phyloP scores from a whole-genome alignment of 169 alveolate genomes.

The Plasmodium coatneyi region DNA sequence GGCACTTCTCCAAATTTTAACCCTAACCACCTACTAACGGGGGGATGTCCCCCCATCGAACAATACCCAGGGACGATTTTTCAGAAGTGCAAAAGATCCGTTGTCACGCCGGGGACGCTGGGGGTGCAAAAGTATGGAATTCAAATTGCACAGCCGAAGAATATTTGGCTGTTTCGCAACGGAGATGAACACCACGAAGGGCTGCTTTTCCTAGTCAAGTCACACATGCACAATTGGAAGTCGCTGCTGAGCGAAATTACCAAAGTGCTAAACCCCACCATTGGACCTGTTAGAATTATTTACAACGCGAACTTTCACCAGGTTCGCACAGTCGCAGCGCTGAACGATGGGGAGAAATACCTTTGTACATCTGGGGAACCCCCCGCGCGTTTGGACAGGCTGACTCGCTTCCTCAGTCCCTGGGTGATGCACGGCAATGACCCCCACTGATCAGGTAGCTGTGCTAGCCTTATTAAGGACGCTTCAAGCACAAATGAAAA shows the following conservation, averaged over 20 bases:
- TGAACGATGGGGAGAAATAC: conserved; percentile 92
- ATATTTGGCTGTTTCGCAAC: conserved; percentile 91
- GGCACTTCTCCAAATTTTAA: conserved; percentile 83
- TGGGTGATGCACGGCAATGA: conserved; percentile 84
- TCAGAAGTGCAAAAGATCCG: background rate
- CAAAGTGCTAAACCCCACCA: conserved; percentile 81
- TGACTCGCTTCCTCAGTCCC: conserved; percentile 86
- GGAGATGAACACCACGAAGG: conserved; percentile 93
- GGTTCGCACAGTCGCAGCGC: conserved; percentile 82
- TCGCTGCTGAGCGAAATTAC: conserved; percentile 85
- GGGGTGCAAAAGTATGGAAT: conserved; percentile 90
- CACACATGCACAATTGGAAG: conserved; percentile 84
- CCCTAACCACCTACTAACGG: conserved; percentile 87
- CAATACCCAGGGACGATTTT: conserved; percentile 25
- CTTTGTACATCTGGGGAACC: conserved; percentile 88
- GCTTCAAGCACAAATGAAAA: background rate
- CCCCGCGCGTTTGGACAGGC: conserved; percentile 88
- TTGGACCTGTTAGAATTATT: conserved; percentile 90
- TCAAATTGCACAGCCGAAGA: conserved; percentile 87
- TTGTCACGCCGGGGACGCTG: conserved; percentile 82
- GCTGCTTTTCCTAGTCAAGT: conserved; percentile 85
- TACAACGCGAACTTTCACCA: conserved; percentile 89
- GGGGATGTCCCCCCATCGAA: conserved; percentile 75
- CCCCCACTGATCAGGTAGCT: background rate
- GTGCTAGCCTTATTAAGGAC: background rate